Evolutionary conservation across 345 rosid genomes (phyloP), one percentile per base, ranked within the genome.

Genomic region (Eucalyptus marginata): DNA sequence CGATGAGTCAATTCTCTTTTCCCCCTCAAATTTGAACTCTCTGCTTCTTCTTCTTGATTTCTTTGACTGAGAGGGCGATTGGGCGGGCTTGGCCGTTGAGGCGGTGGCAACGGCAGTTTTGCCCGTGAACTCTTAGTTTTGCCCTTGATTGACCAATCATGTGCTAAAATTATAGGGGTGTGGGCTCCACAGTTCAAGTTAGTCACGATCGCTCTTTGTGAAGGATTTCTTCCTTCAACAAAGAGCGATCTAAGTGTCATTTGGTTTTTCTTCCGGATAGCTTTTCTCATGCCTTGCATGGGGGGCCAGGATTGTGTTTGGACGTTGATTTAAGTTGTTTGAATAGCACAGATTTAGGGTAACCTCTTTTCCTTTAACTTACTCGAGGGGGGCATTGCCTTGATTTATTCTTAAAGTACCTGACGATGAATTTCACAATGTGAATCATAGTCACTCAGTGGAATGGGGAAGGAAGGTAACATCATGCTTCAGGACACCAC

Each of bases 61-160:
- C 24, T 52, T 52, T 52, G 5, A 52, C 2, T 52, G 25, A 8
- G 58, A 52, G 10, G 58, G 58, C 58, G 10, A 52, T 52, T 52
- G 25, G 58, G 58, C 25, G 2, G 10, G 58, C 58, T 52, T 52
- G 58, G 58, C 10, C 1, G 1, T 52, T 52, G 3, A 52, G 10
- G 58, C 1, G 9, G 4, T 52, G 58, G 58, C 10, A 4, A 52
- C 1, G 0, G 4, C 1, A 3, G 4, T 4, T 52, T 52, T 52
- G 4, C 58, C 0, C 2, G 1, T 52, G 25, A 52, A 52, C 58
- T 52, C 58, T 18, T 52, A 52, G 2, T 52, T 52, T 52, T 52
- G 10, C 1, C 25, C 58, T 1, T 52, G 25, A 52, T 8, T 52
- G 25, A 52, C 25, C 58, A 20, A 20, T 52, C 2, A 52, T 52